A percentile compares a stretch with the other conserved stretches of the same genome.
phyloP scores from a whole-genome alignment of 345 rosid genomes.

The Dipteronia sinensis region DNA sequence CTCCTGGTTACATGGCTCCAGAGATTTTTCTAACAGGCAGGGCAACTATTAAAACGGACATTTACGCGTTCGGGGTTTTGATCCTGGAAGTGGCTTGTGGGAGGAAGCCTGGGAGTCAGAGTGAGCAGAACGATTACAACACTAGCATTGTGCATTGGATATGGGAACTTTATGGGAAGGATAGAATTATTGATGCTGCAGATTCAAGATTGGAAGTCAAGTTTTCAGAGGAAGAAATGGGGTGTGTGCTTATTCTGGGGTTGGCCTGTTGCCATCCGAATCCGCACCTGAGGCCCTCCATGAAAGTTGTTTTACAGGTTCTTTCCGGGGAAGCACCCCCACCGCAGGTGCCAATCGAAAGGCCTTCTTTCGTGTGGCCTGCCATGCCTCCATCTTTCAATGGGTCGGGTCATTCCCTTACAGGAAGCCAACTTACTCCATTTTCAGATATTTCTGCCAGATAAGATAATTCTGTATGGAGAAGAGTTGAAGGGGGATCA shows the following conservation, averaged over 20 bases:
- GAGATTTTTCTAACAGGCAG: conserved; percentile 63
- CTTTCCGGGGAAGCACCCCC: conserved; percentile 55
- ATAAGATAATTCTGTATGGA: background rate
- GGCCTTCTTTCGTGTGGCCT: conserved; percentile 80
- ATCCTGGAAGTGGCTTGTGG: conserved; percentile 66
- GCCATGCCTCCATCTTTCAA: conserved; percentile 60
- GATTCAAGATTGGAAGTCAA: conserved; percentile 49
- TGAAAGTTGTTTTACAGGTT: conserved; percentile 65
- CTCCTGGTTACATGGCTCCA: conserved; percentile 86
- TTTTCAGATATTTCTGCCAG: conserved; percentile 50
- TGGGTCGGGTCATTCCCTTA: conserved; percentile 38
- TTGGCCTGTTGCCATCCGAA: conserved; percentile 84
- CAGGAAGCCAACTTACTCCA: conserved; percentile 33
- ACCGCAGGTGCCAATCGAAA: conserved; percentile 54
- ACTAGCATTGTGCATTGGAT: conserved; percentile 64
- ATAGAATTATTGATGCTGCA: conserved; percentile 47
- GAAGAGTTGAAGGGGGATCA: background rate
- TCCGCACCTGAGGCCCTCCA: conserved; percentile 68
- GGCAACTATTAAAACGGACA: conserved; percentile 67
- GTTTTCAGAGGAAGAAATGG: conserved; percentile 43
- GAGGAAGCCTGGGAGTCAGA: conserved; percentile 44
- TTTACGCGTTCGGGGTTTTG: conserved; percentile 69
- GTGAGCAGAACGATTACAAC: conserved; percentile 38
- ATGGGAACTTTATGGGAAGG: conserved; percentile 64
- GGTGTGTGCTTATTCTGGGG: conserved; percentile 53